Conservation (phyloP, 2,329 filamentous ascomycete genomes). For the Fusarium sp. region DNA sequence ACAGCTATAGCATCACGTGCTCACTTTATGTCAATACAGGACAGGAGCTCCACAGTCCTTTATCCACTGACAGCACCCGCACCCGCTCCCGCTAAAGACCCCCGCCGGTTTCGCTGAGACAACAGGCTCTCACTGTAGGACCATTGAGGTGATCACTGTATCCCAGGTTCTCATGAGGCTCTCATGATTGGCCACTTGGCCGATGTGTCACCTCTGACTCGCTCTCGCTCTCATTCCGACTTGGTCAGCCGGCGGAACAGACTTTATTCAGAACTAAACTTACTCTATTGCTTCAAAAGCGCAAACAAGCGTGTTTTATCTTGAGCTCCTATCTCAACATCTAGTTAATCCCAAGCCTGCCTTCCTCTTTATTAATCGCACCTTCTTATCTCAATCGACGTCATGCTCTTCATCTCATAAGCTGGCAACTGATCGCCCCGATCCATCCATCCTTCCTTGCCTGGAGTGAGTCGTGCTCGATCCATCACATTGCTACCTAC, state of each 20-base stretch:
- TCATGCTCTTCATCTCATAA: slow-evolving; percentile 41
- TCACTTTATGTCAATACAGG: background rate
- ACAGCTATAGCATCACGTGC: slow-evolving; percentile 5
- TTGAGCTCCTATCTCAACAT: background rate
- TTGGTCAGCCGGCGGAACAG: slow-evolving; percentile 18
- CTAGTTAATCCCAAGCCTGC: background rate
- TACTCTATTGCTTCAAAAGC: slow-evolving; percentile 7
- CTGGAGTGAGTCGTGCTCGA: slow-evolving; percentile 40
- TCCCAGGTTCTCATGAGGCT: slow-evolving; percentile 28
- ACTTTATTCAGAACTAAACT: slow-evolving; percentile 8
- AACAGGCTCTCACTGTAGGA: slow-evolving; percentile 6
- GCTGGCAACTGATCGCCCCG: slow-evolving; percentile 33
- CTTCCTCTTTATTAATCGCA: background rate
- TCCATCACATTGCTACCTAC: slow-evolving; percentile 27
- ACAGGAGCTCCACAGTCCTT: background rate
- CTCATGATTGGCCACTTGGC: slow-evolving; percentile 41
- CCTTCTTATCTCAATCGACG: slow-evolving; percentile 13
- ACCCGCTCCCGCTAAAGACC: slow-evolving; percentile 9
- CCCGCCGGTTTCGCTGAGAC: slow-evolving; percentile 3
- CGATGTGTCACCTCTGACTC: slow-evolving; percentile 47
- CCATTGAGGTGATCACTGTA: slow-evolving; percentile 39
- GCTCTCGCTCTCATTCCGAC: slow-evolving; percentile 29
- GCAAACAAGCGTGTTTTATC: background rate
- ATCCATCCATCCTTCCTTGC: slow-evolving; percentile 1
- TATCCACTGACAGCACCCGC: background rate